These are phyloP conservation scores for Suillus weaverae DNA, from an alignment of 768 basidiomycete genomes.

Conservation along the genomic window DNA sequence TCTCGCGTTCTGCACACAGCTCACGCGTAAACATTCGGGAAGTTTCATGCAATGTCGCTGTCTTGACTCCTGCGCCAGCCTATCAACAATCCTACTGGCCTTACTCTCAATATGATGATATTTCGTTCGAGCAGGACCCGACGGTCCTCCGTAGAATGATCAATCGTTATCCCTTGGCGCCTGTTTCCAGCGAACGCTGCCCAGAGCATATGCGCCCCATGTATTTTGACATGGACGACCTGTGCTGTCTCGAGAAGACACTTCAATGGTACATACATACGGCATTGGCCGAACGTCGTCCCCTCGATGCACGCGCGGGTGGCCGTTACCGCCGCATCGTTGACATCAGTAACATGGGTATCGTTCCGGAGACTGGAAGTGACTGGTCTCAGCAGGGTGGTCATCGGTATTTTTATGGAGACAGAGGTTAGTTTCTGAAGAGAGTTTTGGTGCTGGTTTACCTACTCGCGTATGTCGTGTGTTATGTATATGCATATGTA, in stretches of 20 bases:
- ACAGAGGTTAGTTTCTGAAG: background rate
- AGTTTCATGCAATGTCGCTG: background rate
- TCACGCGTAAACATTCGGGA: slow-evolving; percentile 3
- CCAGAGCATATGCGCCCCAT: slow-evolving; percentile 11
- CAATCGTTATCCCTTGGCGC: slow-evolving; percentile 3
- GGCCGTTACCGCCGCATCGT: slow-evolving; percentile 6
- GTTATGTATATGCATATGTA: background rate
- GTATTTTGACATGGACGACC: slow-evolving; percentile 11
- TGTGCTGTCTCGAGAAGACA: background rate
- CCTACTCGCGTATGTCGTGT: background rate
- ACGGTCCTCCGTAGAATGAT: slow-evolving; percentile 1
- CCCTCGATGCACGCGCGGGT: slow-evolving; percentile 13
- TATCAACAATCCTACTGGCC: background rate
- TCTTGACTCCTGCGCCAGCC: background rate
- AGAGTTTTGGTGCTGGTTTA: background rate
- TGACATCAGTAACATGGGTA: background rate
- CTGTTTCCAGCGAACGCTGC: background rate
- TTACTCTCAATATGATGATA: background rate
- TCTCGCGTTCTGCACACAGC: background rate
- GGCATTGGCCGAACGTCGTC: slow-evolving; percentile 7
- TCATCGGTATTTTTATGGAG: background rate
- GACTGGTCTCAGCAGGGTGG: background rate
- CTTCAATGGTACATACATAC: slow-evolving; percentile 3
- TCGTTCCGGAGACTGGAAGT: background rate
- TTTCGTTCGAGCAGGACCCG: background rate